Conservation (phyloP, 495 filamentous ascomycete genomes). For the Aspergillus ellipticus region DNA sequence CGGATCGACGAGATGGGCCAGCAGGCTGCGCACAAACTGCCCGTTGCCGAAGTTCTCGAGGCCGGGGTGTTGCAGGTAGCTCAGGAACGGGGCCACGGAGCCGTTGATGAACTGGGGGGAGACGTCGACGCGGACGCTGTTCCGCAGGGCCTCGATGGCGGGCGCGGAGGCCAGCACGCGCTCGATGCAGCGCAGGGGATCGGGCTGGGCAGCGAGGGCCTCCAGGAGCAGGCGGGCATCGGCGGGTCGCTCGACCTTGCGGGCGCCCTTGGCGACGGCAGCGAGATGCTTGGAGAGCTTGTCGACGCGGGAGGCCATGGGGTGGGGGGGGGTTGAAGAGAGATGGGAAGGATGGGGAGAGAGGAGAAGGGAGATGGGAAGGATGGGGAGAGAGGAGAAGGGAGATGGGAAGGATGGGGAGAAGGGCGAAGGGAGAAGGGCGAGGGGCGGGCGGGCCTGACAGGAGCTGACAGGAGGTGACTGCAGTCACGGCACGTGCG, state of each 20-base stretch:
- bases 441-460: neutral
- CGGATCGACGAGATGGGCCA: neutral
- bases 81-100: neutral
- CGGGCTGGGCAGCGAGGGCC: neutral
- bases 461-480: no score
- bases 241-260: neutral
- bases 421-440: neutral
- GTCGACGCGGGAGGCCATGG: neutral
- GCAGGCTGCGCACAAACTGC: neutral
- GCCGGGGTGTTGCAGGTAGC: neutral
- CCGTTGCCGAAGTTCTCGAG: neutral
- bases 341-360: neutral
- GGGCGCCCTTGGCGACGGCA: neutral
- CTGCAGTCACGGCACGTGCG: no score
- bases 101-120: neutral
- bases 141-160: neutral
- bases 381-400: neutral
- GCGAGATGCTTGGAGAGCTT: neutral
- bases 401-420: neutral
- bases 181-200: neutral
- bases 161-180: neutral
- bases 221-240: neutral
- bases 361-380: neutral
- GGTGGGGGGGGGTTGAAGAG: neutral
- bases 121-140: neutral